Percentiles rank a stretch among this genome's conserved stretches.
phyloP scores from a whole-genome alignment of 2,329 filamentous ascomycete species.

The Lasiodiplodia theobromae region DNA sequence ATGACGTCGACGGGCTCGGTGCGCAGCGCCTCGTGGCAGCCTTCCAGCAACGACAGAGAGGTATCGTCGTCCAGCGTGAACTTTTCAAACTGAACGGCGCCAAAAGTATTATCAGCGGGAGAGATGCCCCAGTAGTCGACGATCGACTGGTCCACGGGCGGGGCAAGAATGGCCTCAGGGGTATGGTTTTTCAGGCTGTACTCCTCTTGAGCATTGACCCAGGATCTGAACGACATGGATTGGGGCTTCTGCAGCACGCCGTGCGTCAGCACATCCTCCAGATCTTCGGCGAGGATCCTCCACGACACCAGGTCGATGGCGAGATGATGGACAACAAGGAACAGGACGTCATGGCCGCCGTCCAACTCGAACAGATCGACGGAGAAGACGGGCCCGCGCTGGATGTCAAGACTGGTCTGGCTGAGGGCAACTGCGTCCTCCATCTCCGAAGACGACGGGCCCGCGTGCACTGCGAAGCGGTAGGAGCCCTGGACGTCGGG shows the following conservation, averaged over 20 bases:
- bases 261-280: not conserved
- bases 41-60: not conserved
- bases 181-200: not conserved
- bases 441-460: not conserved
- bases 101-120: not conserved
- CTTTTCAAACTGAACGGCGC: not conserved
- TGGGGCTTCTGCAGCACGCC: too few species aligned
- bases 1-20: not conserved
- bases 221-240: not conserved
- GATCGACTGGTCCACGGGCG: not conserved
- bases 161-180: not conserved
- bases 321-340: constrained; percentile 44
- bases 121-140: not conserved
- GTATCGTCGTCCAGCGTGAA: not conserved
- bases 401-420: constrained; percentile 40
- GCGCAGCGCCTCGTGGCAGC: not conserved
- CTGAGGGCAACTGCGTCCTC: constrained; percentile 15
- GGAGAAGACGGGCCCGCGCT: constrained; percentile 41
- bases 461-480: not conserved
- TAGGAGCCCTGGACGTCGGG: not conserved
- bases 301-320: constrained; percentile 47
- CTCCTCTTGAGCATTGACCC: not conserved
- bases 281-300: constrained; percentile 38
- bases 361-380: constrained; percentile 13
- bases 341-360: constrained; percentile 31